Percentiles rank a stretch among this genome's conserved stretches.
phyloP scores from a whole-genome alignment of 2,329 filamentous ascomycete genomes.

The Aspergillus latus region DNA sequence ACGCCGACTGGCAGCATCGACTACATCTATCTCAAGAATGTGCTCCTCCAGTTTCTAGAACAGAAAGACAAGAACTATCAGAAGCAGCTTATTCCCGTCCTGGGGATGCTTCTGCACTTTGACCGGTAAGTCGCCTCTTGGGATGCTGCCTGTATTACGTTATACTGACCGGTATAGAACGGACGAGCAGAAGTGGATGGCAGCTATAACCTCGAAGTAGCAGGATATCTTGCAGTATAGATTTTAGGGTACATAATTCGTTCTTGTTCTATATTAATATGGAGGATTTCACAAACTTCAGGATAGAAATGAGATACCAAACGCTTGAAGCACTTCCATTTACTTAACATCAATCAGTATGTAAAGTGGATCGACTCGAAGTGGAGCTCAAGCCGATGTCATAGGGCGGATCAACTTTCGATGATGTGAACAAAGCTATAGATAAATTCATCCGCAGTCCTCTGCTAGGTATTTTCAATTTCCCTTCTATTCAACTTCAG shows the following conservation, averaged over 20 bases:
- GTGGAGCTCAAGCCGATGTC: constrained; percentile 10
- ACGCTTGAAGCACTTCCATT: not conserved
- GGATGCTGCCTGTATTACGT: not conserved
- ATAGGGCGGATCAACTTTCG: not conserved
- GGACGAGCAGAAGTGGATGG: constrained; percentile 85
- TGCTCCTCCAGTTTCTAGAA: constrained; percentile 65
- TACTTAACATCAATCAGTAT: not conserved
- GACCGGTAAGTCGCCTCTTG: constrained; percentile 51
- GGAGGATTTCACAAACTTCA: constrained; percentile 1
- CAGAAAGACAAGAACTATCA: constrained; percentile 68
- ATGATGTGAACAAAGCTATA: too few species aligned
- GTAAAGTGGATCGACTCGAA: not conserved
- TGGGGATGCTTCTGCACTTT: constrained; percentile 66
- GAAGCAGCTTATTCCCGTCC: constrained; percentile 64
- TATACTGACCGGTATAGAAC: constrained; percentile 45
- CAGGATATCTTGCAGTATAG: constrained; percentile 13
- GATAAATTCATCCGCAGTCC: not conserved
- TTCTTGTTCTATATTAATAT: constrained; percentile 15
- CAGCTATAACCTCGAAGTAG: constrained; percentile 63
- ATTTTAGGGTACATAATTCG: constrained; percentile 18
- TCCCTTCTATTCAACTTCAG: not conserved
- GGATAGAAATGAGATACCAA: constrained; percentile 1
- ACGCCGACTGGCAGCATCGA: constrained; percentile 50
- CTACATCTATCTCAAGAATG: constrained; percentile 66
- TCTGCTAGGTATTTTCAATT: not conserved